phyloP scores from a whole-genome alignment of 2,329 filamentous ascomycete species.

The Penicillium digitatum region DNA sequence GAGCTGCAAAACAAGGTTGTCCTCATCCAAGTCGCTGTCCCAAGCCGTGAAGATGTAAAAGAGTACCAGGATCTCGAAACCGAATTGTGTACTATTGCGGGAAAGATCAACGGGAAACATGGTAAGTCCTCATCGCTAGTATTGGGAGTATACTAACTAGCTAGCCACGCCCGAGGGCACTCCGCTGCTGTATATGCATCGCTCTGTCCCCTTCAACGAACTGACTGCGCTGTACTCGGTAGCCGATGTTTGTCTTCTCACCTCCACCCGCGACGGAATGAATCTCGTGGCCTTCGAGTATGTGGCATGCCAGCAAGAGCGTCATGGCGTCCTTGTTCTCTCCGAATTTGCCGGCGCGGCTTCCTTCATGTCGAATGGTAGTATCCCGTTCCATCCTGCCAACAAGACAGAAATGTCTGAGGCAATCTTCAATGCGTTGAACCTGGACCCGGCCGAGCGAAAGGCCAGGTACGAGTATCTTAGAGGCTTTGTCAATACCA shows the following conservation, averaged over 20 bases:
- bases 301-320: conserved; percentile 80
- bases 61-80: conserved; percentile 91
- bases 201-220: conserved; percentile 87
- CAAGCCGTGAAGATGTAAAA: conserved; percentile 78
- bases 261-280: conserved; percentile 91
- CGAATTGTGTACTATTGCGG: conserved; percentile 87
- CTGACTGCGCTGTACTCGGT: conserved; percentile 88
- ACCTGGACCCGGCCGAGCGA: conserved; percentile 77
- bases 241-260: conserved; percentile 82
- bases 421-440: conserved; percentile 79
- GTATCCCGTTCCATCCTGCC: conserved; percentile 89
- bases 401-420: conserved; percentile 89
- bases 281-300: conserved; percentile 97
- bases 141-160: conserved; percentile 4
- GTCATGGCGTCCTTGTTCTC: conserved; percentile 85
- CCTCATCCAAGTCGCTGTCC: conserved; percentile 88
- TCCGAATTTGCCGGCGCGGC: conserved; percentile 96
- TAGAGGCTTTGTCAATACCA: conserved; percentile 84
- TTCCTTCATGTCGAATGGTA: conserved; percentile 75
- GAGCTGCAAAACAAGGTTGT: conserved; percentile 93
- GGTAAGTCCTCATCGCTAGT: conserved; percentile 41
- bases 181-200: conserved; percentile 94
- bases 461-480: conserved; percentile 77
- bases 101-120: conserved; percentile 90
- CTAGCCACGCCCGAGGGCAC: conserved; percentile 86